A percentile compares a stretch with the other conserved stretches of the same genome.
Evolutionary conservation across 345 rosid genomes (phyloP).

Genomic region (Alliaria petiolata): DNA sequence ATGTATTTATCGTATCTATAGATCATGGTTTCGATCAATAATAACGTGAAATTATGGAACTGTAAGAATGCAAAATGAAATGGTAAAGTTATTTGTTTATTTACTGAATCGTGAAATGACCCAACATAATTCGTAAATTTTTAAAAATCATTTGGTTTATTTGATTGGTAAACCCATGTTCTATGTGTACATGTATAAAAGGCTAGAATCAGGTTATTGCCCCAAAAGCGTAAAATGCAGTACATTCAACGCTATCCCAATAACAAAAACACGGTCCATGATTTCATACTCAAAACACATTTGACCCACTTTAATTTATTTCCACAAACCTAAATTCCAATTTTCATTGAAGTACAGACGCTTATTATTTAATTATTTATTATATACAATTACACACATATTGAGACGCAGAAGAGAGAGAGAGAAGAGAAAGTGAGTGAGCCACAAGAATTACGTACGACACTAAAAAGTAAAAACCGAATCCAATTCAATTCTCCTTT

Average conservation of each 20-base stretch:
- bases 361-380: not conserved
- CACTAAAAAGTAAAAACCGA: constrained; percentile 7
- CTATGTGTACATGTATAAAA: not conserved
- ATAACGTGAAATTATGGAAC: too few relatives aligned
- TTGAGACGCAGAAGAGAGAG: not conserved
- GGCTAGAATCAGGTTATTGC: not conserved
- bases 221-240: not conserved
- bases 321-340: constrained; percentile 1
- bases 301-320: constrained; percentile 21
- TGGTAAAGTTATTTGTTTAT: not conserved
- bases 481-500: constrained; percentile 12
- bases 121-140: too few relatives aligned
- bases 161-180: too few relatives aligned
- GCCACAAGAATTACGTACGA: constrained; percentile 22
- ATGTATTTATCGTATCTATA: too few relatives aligned
- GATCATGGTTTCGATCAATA: too few relatives aligned
- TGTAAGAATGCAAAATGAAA: too few relatives aligned
- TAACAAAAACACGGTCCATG: constrained; percentile 27
- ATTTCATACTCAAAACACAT: not conserved
- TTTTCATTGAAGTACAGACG: not conserved
- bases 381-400: not conserved
- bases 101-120: too few relatives aligned
- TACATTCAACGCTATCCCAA: not conserved
- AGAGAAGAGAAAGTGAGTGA: not conserved
- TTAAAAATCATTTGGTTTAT: too few relatives aligned